Base-by-base conservation (phyloP, 345 rosid species). In the Salix arbutifolia region DNA sequence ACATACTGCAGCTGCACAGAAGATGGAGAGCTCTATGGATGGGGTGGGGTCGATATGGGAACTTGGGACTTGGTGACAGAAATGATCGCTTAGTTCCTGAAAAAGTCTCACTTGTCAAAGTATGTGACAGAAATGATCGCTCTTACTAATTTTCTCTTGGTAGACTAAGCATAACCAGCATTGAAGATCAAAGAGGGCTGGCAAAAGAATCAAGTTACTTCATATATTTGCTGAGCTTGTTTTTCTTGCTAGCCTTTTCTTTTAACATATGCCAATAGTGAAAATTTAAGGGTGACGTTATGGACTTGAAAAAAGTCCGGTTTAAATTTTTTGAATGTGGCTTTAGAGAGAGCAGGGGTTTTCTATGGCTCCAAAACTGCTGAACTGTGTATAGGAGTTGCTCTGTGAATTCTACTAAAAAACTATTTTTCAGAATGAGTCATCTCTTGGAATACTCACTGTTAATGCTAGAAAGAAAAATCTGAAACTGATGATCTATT, bases 41-140 rank as follows among this genome's bases (percentile, higher is more conserved):
- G 99, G 99, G 99, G n/a, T n/a, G n/a, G n/a, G 98, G 99, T 10
- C 84, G 96, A 60, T 96, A 96, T 81, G 99, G 98, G 58, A 96
- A 96, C 87, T 80, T 96, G 90, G 99, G 99, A 80, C 87, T 96
- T 40, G 99, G 99, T 69, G 99, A 96, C 86, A 82, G 98, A 81
- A 89, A 74, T 69, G 98, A 96, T 85, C 99, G 98, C 70, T 80
- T 89, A 80, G 84, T 93, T 81, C 99, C 99, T 69, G 94, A 87
- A 87, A 90, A 86, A 82, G 97, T 96, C 78, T 77, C 89, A 70
- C 76, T 88, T 64, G 64, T 81, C 73, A 73, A 84, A 81, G 96
- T 93, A 91, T 79, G 96, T 84, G 65, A 74, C 67, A 72, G 21
- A 60, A 48, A 5, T 48, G 53, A 48, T 48, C 1, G 33, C 74